A percentile compares a stretch with the other conserved stretches of the same genome.
Conservation (phyloP, 2,329 filamentous ascomycete genomes). For the Tolypocladium amazonense region DNA sequence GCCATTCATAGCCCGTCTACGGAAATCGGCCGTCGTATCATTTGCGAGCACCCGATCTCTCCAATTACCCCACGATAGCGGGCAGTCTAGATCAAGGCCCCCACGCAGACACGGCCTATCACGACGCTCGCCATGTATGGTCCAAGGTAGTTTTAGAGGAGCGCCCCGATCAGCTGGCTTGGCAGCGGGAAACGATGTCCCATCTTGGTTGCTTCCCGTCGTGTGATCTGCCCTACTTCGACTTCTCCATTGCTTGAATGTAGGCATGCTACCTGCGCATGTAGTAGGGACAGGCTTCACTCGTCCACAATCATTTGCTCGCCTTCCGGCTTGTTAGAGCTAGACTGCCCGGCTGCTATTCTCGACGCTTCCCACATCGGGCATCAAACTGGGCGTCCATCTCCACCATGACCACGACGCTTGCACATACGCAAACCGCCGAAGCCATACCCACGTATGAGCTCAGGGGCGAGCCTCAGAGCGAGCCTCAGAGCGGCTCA, state of each 20-base stretch:
- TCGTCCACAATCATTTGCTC: neutral
- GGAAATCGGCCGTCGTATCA: neutral
- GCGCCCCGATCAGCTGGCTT: neutral
- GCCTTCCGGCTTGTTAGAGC: neutral
- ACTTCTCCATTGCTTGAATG: neutral
- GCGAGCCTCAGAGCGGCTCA: neutral
- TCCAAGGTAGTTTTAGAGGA: neutral
- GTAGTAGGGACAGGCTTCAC: neutral
- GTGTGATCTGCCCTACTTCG: neutral
- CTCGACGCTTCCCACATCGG: neutral
- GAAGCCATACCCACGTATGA: conserved; percentile 9
- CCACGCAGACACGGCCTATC: neutral
- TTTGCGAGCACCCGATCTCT: neutral
- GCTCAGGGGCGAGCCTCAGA: conserved; percentile 3
- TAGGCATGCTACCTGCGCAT: neutral
- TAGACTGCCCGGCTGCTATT: neutral
- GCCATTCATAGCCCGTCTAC: neutral
- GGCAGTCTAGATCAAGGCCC: neutral
- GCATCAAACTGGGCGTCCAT: neutral
- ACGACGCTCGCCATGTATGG: neutral
- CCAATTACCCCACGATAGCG: neutral
- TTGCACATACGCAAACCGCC: conserved; percentile 16
- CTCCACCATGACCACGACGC: conserved; percentile 14
- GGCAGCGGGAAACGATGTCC: neutral
- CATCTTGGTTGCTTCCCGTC: neutral